These are phyloP conservation scores for Fusarium mundagurra DNA, from an alignment of 2,329 filamentous ascomycete species.

Conservation along the genomic window DNA sequence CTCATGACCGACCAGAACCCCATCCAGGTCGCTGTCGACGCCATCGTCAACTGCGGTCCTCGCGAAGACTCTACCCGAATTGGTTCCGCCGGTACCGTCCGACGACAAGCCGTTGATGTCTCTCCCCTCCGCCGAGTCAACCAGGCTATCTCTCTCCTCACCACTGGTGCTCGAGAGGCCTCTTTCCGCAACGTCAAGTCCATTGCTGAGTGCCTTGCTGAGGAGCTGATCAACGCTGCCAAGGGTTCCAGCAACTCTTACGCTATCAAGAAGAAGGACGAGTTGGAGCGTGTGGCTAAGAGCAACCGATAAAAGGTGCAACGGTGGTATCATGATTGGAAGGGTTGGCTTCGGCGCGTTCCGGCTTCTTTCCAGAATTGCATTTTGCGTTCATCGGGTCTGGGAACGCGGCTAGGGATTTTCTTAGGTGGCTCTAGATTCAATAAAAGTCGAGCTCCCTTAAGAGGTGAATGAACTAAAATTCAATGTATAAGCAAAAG, in stretches of 20 bases:
- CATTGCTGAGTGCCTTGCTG: slow-evolving; percentile 98
- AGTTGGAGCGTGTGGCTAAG: slow-evolving; percentile 99
- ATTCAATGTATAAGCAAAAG: slow-evolving; percentile 20
- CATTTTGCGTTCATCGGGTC: slow-evolving; percentile 58
- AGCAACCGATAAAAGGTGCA: slow-evolving; percentile 91
- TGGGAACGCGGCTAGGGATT: slow-evolving; percentile 58
- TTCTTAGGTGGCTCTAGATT: slow-evolving; percentile 56
- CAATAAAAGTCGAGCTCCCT: slow-evolving; percentile 56
- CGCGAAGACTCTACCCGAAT: slow-evolving; percentile 99
- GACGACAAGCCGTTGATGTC: slow-evolving; percentile 99
- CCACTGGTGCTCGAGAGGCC: slow-evolving; percentile 98
- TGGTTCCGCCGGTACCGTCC: slow-evolving; percentile 98
- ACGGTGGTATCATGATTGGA: slow-evolving; percentile 49
- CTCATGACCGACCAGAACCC: slow-evolving; percentile 99
- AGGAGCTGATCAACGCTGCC: slow-evolving; percentile 99
- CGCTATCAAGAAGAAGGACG: slow-evolving; percentile 99
- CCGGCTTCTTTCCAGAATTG: slow-evolving; percentile 59
- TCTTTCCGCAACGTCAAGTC: slow-evolving; percentile 99
- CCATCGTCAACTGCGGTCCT: slow-evolving; percentile 99
- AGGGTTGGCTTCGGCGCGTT: slow-evolving; percentile 56
- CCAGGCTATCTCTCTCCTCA: slow-evolving; percentile 99
- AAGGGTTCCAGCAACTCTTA: slow-evolving; percentile 99
- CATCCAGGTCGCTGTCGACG: slow-evolving; percentile 98
- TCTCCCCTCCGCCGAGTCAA: slow-evolving; percentile 99
- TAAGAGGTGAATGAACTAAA: slow-evolving; percentile 51